Base-by-base conservation (phyloP, 2,329 filamentous ascomycete species). In the Atkinsonella texensis region DNA sequence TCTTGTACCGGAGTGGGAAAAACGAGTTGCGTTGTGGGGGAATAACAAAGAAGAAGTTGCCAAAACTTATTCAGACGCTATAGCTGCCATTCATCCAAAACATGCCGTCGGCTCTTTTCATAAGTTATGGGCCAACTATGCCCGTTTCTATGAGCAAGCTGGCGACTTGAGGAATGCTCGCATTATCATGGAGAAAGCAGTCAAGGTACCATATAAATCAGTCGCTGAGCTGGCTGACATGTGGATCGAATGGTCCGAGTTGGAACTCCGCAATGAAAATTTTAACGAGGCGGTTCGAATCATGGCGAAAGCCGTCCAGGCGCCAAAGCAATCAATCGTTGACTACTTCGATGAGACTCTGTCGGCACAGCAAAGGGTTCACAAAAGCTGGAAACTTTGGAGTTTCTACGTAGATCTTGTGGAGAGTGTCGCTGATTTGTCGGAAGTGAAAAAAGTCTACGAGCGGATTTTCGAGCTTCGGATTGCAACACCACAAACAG, bases 311-410 rank as follows among this genome's bases (percentile, higher is more conserved):
- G 93, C 93, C 17, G 91, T 93, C 5, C 90, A 95, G 66, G 88
- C 93, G n/a, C 90, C 93, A 0, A 97, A 97, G 68, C 77, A 89
- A 57, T 96, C 91, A n/a, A 94, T 83, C 2, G 89, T 98, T n/a
- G 93, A 98, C 71, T 98, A 97, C 65, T 98, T 97, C 63, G 93
- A 98, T 65, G 94, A 98, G 65, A 89, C 81, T 0, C 73, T 98
- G 7, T 89, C 89, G 1, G 91, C 93, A 4, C 93, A 98, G 65
- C 93, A 97, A 71, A 81, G 94, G 56, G 87, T 98, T 3, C 93
- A 98, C 72, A 98, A 98, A 75, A 95, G 89, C 65, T 98, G 93
- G 93, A 98, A 97, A 67, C 72, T 98, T 11, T 98, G 93, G 93
- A 95, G 89, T 69, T 98, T 98, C 73, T 98, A 98, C 61, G 90